Percentiles rank a stretch among this genome's conserved stretches.
Evolutionary conservation across 768 basidiomycete genomes (phyloP).

Genomic region (Trametes punicea): DNA sequence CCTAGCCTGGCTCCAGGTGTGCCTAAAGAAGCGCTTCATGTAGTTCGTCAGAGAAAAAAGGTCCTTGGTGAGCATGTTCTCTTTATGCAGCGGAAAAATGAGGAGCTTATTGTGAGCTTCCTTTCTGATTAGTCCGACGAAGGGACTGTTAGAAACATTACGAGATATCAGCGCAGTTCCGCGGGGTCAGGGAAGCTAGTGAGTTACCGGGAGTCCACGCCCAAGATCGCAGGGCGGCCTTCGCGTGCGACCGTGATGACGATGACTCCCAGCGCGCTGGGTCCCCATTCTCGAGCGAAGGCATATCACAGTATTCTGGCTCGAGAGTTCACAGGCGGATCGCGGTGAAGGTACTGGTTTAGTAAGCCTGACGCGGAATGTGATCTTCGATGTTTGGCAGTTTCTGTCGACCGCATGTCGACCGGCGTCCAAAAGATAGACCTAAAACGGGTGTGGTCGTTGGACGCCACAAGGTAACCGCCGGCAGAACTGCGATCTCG

Average conservation of each 20-base stretch:
- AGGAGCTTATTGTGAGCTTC: neutral
- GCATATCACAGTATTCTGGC: no score
- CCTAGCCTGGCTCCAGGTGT: neutral
- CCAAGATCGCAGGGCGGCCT: slow-evolving; percentile 9
- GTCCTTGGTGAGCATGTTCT: neutral
- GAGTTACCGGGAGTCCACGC: slow-evolving; percentile 3
- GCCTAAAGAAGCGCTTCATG: neutral
- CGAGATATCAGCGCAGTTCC: neutral
- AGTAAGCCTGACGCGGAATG: slow-evolving; percentile 6
- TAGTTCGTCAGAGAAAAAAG: neutral
- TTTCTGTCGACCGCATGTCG: slow-evolving; percentile 17
- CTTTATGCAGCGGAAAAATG: slow-evolving; percentile 1
- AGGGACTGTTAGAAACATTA: neutral
- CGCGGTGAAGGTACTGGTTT: neutral
- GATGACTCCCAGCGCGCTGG: neutral
- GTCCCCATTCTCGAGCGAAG: neutral
- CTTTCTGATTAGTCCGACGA: slow-evolving; percentile 1
- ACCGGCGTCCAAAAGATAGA: slow-evolving; percentile 8
- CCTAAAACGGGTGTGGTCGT: neutral
- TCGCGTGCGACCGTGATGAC: slow-evolving; percentile 1
- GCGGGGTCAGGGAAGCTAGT: slow-evolving; percentile 1
- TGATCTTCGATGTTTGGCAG: slow-evolving; percentile 17
- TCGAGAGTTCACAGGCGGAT: neutral
- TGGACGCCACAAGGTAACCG: neutral
- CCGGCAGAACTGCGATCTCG: slow-evolving; percentile 8